Percentiles rank a stretch among this genome's conserved stretches.
Conservation (phyloP, 2,329 filamentous ascomycete genomes). For the Claviceps maximensis region DNA sequence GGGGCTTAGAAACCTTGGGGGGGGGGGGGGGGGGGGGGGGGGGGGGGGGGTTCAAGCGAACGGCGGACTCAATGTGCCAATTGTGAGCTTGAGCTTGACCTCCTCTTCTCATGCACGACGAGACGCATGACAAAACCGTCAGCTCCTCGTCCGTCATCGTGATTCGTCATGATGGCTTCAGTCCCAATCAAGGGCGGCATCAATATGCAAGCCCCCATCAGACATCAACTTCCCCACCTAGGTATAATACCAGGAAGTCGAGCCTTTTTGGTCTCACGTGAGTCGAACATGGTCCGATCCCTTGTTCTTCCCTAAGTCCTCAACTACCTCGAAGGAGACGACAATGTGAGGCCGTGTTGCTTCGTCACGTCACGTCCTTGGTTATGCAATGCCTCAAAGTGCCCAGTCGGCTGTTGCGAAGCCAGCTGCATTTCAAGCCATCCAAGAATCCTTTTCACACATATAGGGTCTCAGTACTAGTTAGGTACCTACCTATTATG, state of each 20-base stretch:
- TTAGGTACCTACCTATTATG: not conserved
- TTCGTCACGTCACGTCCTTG: not conserved
- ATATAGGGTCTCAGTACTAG: too few relatives aligned
- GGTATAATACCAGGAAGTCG: not conserved
- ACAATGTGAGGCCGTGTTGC: not conserved
- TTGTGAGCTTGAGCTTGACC: not conserved
- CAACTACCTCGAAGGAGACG: not conserved
- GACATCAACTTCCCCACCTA: not conserved
- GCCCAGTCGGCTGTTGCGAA: not conserved
- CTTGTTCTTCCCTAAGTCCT: not conserved
- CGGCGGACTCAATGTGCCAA: not conserved
- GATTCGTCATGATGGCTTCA: slow-evolving; percentile 2
- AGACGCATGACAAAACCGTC: not conserved
- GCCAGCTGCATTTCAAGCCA: not conserved
- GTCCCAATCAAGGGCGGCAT: slow-evolving; percentile 1
- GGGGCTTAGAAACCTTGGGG: too few relatives aligned
- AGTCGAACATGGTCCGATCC: not conserved
- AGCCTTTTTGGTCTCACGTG: not conserved
- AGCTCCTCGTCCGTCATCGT: not conserved
- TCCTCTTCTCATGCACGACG: not conserved
- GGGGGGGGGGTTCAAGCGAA: too few relatives aligned
- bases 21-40: too few relatives aligned
- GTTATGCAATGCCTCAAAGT: not conserved
- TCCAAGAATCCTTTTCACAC: not conserved
- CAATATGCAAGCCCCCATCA: slow-evolving; percentile 1